Evolutionary conservation across 306 rosid species (phyloP).

Genomic region (Lithocarpus polystachyus): DNA sequence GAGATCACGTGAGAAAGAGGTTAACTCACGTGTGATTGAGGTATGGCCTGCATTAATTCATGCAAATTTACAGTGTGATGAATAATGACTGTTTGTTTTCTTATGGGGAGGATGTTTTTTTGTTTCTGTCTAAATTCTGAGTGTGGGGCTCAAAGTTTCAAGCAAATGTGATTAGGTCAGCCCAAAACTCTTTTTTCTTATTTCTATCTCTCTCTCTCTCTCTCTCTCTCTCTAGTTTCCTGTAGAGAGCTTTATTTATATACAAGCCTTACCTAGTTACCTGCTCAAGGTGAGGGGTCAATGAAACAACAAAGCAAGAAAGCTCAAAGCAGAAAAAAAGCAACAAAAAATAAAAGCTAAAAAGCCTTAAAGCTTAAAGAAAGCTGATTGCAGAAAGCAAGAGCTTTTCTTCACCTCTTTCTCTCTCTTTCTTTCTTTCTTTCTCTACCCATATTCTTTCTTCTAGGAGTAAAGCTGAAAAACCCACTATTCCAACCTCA

Average conservation of each 20-base stretch:
- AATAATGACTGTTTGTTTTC: conserved; percentile 51
- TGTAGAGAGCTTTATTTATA: conserved; percentile 50
- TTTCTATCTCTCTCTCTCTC: conserved; percentile 10
- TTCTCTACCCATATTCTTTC: conserved; percentile 1
- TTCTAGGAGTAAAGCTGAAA: conserved; percentile 59
- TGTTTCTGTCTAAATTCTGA: conserved; percentile 47
- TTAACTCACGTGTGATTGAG: conserved; percentile 36
- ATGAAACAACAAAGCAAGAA: conserved; percentile 43
- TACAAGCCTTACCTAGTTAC: conserved; percentile 38
- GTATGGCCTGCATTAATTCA: conserved; percentile 41
- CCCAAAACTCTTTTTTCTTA: neutral
- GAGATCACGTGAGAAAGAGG: conserved; percentile 33
- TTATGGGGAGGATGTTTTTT: conserved; percentile 54
- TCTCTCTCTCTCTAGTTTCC: neutral
- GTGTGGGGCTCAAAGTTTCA: conserved; percentile 35
- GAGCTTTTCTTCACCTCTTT: conserved; percentile 35
- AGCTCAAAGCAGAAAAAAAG: conserved; percentile 22
- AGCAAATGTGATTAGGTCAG: conserved; percentile 38
- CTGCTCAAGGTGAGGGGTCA: conserved; percentile 72
- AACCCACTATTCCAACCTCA: conserved; percentile 46
- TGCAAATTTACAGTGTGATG: conserved; percentile 57
- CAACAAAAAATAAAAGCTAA: conserved; percentile 25
- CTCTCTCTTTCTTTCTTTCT: neutral
- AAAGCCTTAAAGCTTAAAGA: conserved; percentile 49
- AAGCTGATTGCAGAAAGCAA: conserved; percentile 69